Evolutionary conservation across 2,329 filamentous ascomycete genomes (phyloP), one percentile per base, ranked within the genome.

Genomic region (Cephalotrichum gorgonifer): DNA sequence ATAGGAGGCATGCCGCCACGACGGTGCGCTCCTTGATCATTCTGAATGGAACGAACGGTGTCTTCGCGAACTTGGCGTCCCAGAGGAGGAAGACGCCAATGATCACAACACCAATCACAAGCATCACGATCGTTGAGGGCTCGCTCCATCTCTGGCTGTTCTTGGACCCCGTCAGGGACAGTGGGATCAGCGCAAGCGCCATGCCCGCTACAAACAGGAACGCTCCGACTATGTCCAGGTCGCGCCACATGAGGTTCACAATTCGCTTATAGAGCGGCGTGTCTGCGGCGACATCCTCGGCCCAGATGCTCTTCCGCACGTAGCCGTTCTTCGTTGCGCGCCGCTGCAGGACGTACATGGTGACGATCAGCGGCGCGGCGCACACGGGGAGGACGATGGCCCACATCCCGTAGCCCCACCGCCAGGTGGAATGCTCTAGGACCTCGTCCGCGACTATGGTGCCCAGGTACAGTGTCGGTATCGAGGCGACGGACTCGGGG

Each of bases 401-500:
- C 65, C 66, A 70, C 56, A 67, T 64, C 8, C 64, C 65, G 50
- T 65, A 68, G 3, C 64, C 66, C 66, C 67, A 70, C 27, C 67
- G 60, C 67, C 67, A 70, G 2, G 61, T 61, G 0, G 65, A 61
- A 49, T 66, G 55, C 2, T 58, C 54, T 2, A 69, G 58, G 11
- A 70, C 56, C 8, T 55, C 57, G 7, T 68, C 59, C 7, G 58
- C 63, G 2, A 69, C 56, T 7, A 62, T 56, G 6, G 56, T 57
- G 1, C 60, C 63, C 1, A 63, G 56, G 5, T 63, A 61, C 0
- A 65, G 55, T 0, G 61, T 62, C 1, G 61, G 59, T n/a, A 63
- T 62, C 1, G 60, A 55, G 14, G 58, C 58, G 52, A 64, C 51
- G 6, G 61, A 58, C 55, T 79, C 79, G 2, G 80, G 79, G 2